Conservation (phyloP, 2,329 filamentous ascomycete genomes). For the Xylaria sp. region DNA sequence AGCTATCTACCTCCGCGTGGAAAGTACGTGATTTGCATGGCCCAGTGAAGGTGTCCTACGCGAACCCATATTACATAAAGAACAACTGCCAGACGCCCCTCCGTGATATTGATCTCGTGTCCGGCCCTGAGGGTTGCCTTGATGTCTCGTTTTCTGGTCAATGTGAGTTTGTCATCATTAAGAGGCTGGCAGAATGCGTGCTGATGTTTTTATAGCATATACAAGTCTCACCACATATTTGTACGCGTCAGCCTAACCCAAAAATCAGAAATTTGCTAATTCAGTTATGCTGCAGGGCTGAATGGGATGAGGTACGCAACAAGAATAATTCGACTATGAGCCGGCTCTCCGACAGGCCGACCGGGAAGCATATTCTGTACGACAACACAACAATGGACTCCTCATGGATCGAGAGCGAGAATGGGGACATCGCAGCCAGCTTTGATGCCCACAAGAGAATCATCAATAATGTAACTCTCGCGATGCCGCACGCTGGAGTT, state of each 20-base stretch:
- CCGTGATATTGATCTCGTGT: slow-evolving; percentile 52
- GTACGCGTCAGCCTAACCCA: slow-evolving; percentile 39
- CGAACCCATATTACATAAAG: slow-evolving; percentile 68
- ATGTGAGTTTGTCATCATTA: slow-evolving; percentile 48
- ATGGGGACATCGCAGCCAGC: slow-evolving; percentile 62
- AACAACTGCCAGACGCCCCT: slow-evolving; percentile 72
- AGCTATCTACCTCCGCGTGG: slow-evolving; percentile 69
- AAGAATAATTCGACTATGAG: slow-evolving; percentile 56
- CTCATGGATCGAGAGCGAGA: slow-evolving; percentile 72
- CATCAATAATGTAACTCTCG: slow-evolving; percentile 80
- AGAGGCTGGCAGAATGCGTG: background rate
- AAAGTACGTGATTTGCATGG: slow-evolving; percentile 63
- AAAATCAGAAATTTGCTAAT: slow-evolving; percentile 44
- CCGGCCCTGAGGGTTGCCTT: slow-evolving; percentile 68
- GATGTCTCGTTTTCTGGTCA: slow-evolving; percentile 76
- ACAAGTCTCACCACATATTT: slow-evolving; percentile 75
- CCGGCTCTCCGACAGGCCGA: slow-evolving; percentile 62
- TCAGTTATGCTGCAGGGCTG: slow-evolving; percentile 44
- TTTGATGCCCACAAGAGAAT: slow-evolving; percentile 65
- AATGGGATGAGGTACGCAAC: slow-evolving; percentile 63
- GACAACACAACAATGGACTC: slow-evolving; percentile 79
- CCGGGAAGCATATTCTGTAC: slow-evolving; percentile 70
- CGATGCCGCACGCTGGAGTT: slow-evolving; percentile 78
- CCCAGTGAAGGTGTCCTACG: slow-evolving; percentile 70
- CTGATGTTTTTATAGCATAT: slow-evolving; percentile 57